phyloP scores from a whole-genome alignment of 2,329 filamentous ascomycete genomes.

The Pseudogymnoascus sp. region DNA sequence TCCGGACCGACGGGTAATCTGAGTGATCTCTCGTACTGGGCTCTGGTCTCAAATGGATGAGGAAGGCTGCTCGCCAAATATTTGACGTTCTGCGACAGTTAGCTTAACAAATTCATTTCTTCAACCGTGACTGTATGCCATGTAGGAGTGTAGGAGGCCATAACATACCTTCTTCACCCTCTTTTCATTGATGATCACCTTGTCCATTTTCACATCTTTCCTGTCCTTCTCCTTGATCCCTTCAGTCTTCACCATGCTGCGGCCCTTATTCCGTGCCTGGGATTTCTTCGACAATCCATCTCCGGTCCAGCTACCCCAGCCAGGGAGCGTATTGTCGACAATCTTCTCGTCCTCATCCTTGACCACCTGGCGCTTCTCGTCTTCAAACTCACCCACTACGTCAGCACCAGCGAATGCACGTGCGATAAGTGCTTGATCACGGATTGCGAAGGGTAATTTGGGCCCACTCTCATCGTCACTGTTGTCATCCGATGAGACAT shows the following conservation, averaged over 20 bases:
- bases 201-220: constrained; percentile 72
- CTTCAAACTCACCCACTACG: constrained; percentile 70
- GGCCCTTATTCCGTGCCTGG: constrained; percentile 53
- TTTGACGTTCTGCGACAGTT: constrained; percentile 58
- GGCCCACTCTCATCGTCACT: constrained; percentile 41
- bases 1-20: constrained; percentile 84
- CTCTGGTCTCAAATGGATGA: constrained; percentile 77
- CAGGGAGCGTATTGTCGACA: constrained; percentile 76
- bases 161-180: constrained; percentile 68
- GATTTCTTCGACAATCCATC: constrained; percentile 68
- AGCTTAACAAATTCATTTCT: background rate
- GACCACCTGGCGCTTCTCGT: constrained; percentile 66
- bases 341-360: constrained; percentile 77
- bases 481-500: constrained; percentile 24
- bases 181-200: constrained; percentile 91
- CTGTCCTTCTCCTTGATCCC: constrained; percentile 70
- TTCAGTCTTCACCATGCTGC: constrained; percentile 58
- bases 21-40: constrained; percentile 85
- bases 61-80: constrained; percentile 80
- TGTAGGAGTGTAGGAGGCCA: background rate
- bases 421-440: constrained; percentile 62
- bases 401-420: constrained; percentile 84
- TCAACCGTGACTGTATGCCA: background rate
- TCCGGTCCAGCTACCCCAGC: constrained; percentile 91
- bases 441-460: constrained; percentile 50